Evolutionary conservation across 2,329 filamentous ascomycete species (phyloP), one percentile per base, ranked within the genome.

Genomic region (Fusarium agapanthi): DNA sequence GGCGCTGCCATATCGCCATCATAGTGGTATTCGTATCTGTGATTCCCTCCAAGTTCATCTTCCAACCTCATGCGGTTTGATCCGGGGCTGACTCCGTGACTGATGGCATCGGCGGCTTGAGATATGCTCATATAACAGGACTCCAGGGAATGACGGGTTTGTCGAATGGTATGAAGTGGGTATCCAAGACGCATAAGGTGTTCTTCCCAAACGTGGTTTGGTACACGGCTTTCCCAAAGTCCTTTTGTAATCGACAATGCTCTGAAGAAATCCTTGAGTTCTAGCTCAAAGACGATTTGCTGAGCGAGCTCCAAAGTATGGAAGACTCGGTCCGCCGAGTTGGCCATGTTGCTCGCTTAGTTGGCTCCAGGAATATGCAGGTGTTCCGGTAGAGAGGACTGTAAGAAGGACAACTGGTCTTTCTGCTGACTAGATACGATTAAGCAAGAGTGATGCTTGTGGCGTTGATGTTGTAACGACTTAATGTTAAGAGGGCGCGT

Each of bases 291-390:
- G 14, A 72, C 50, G 18, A 71, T 71, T 26, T 56, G 35, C 24
- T 71, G 58, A 38, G 69, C 69, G 13, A 72, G 48, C 24, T 68
- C 68, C 20, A 68, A 26, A 10, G 54, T 71, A 40, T 68, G 63
- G 26, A 72, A 71, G 18, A 72, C 68, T 22, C 30, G 56, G 40
- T 71, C 53, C 22, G 58, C 68, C 16, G 48, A 26, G n/a, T 58
- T 43, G 20, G 48, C n/a, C 63, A 68, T 68, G 16, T 3, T 48
- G 20, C 14, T 51, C n/a, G 32, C 14, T 24, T 50, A n/a, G 8
- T 24, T 32, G 22, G 45, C 45, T 24, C 22, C 15, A 48, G 45
- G 20, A 34, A 34, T 35, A 51, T 20, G 13, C 13, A 37, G 14
- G 8, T 28, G 14, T n/a, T 20, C 18, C 14, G 18, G 30, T 28